phyloP scores from a whole-genome alignment of 805 yeast genomes.

The Candida qinlingensis region DNA sequence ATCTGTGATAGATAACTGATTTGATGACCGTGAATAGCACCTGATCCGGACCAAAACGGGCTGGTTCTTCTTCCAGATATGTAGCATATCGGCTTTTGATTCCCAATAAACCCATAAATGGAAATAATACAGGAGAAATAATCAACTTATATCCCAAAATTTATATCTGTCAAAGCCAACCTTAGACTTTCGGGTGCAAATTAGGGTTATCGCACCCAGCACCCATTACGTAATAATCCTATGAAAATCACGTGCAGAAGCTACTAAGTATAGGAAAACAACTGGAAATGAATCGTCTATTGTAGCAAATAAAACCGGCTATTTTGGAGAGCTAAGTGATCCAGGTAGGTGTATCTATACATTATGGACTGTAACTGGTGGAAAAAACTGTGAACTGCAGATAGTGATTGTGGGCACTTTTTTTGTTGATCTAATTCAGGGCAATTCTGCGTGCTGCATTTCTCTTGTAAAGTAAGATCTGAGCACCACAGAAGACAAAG shows the following conservation, averaged over 20 bases:
- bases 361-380: background rate
- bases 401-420: background rate
- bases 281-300: background rate
- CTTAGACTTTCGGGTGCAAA: constrained; percentile 1
- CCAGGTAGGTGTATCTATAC: background rate
- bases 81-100: background rate
- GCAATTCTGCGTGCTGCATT: constrained; percentile 49
- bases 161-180: background rate
- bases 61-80: too few species aligned
- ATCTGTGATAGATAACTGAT: constrained; percentile 46
- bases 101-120: background rate
- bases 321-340: background rate
- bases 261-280: too few species aligned
- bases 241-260: background rate
- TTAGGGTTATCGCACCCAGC: too few species aligned
- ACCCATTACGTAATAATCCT: background rate
- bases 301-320: background rate
- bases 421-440: constrained; percentile 19
- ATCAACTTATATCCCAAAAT: background rate
- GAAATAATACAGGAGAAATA: background rate
- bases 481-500: constrained; percentile 88
- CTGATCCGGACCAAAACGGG: background rate
- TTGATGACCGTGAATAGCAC: constrained; percentile 4
- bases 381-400: background rate
- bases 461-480: constrained; percentile 58